Evolutionary conservation across 2,329 filamentous ascomycete species (phyloP).

Genomic region (Trichoderma sp.): DNA sequence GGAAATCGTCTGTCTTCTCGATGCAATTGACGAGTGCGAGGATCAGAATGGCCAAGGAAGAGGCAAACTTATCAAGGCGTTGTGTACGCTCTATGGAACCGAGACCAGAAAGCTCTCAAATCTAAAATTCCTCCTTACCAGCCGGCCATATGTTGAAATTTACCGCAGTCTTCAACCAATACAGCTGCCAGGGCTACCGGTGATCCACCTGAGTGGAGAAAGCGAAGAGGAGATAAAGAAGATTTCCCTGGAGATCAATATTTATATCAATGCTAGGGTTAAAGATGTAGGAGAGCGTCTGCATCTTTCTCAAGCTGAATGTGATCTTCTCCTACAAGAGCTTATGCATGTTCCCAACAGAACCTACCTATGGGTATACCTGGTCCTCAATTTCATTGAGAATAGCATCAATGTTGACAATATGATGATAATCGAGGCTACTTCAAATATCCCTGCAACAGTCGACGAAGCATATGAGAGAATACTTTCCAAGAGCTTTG

Average conservation of each 20-base stretch:
- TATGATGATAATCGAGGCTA: conserved; percentile 20
- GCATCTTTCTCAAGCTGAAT: conserved; percentile 23
- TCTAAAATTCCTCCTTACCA: conserved; percentile 45
- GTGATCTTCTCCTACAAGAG: conserved; percentile 23
- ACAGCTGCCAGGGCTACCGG: conserved; percentile 9
- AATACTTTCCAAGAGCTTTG: conserved; percentile 33
- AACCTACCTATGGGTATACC: conserved; percentile 38
- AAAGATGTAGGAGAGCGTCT: conserved; percentile 8
- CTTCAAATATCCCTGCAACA: conserved; percentile 30
- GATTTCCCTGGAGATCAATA: conserved; percentile 34
- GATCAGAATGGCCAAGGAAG: conserved; percentile 24
- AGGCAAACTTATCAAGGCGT: conserved; percentile 32
- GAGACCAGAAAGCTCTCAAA: conserved; percentile 19
- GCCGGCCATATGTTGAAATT: conserved; percentile 39
- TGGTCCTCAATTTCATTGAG: conserved; percentile 32
- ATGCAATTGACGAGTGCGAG: conserved; percentile 49
- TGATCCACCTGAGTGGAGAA: conserved; percentile 33
- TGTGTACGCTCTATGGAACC: conserved; percentile 37
- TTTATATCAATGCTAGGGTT: conserved; percentile 30
- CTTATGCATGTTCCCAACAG: conserved; percentile 30
- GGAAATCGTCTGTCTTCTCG: conserved; percentile 44
- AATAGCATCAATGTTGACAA: conserved; percentile 22
- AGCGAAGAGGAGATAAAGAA: conserved; percentile 24
- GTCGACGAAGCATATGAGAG: conserved; percentile 37
- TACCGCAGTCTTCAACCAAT: conserved; percentile 30